phyloP scores from a whole-genome alignment of 2,329 filamentous ascomycete genomes.

The Fusarium odoratissimum region DNA sequence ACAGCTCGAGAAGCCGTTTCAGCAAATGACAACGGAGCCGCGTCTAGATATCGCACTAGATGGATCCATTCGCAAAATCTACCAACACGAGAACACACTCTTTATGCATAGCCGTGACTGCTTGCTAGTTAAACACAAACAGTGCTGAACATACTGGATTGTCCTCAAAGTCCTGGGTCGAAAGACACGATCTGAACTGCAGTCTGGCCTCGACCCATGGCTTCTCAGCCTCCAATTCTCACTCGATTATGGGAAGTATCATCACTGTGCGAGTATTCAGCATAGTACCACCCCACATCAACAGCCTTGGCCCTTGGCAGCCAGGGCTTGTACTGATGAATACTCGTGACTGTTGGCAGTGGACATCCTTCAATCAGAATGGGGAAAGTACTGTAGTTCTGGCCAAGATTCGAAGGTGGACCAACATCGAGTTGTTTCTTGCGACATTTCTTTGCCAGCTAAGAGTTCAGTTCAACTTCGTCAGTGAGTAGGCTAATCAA shows the following conservation, averaged over 20 bases:
- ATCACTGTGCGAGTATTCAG: slow-evolving; percentile 35
- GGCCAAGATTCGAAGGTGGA: slow-evolving; percentile 18
- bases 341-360: slow-evolving; percentile 25
- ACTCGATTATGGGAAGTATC: slow-evolving; percentile 32
- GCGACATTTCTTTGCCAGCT: slow-evolving; percentile 9
- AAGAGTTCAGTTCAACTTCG: background rate
- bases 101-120: background rate
- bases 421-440: slow-evolving; percentile 3
- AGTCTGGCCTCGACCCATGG: background rate
- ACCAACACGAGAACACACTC: slow-evolving; percentile 3
- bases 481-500: background rate
- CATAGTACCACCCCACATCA: slow-evolving; percentile 36
- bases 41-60: slow-evolving; percentile 10
- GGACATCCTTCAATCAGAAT: slow-evolving; percentile 22
- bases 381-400: background rate
- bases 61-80: background rate
- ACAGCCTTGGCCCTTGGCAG: slow-evolving; percentile 34
- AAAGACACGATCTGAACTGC: background rate
- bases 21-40: slow-evolving; percentile 15
- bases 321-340: slow-evolving; percentile 8
- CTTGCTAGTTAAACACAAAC: background rate
- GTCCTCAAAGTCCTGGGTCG: background rate
- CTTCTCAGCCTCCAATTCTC: background rate
- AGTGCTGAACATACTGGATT: background rate
- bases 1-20: slow-evolving; percentile 31